Percentiles rank a stretch among this genome's conserved stretches.
Conservation (phyloP, 1,284 basidiomycete genomes). For the Tylopilus sp. region DNA sequence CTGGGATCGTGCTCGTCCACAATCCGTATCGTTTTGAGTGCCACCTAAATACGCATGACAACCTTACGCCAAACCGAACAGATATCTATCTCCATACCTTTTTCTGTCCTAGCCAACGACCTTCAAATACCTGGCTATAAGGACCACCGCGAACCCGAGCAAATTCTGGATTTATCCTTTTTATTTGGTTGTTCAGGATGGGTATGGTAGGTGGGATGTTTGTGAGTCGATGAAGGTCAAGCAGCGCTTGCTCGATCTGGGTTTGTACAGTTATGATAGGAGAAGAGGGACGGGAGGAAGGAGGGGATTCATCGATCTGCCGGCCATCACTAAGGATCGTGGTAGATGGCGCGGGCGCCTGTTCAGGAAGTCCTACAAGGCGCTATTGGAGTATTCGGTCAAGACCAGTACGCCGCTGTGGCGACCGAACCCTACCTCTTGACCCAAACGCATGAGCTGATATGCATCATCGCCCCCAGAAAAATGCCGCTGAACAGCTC, state of each 20-base stretch:
- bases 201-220: conserved; percentile 50
- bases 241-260: conserved; percentile 41
- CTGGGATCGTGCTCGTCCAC: conserved; percentile 41
- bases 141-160: conserved; percentile 40
- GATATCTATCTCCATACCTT: conserved; percentile 32
- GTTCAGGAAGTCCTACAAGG: conserved; percentile 25
- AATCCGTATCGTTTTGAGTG: conserved; percentile 49
- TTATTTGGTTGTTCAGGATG: conserved; percentile 47
- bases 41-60: conserved; percentile 39
- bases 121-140: conserved; percentile 50
- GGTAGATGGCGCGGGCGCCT: not conserved
- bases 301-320: conserved; percentile 25
- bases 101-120: conserved; percentile 48
- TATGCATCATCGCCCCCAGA: conserved; percentile 41
- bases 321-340: conserved; percentile 21
- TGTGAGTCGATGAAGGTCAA: conserved; percentile 45
- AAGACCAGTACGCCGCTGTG: not conserved
- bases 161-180: conserved; percentile 32
- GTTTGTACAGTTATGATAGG: conserved; percentile 36
- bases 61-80: not conserved
- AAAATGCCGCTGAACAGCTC: conserved; percentile 37
- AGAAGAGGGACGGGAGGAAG: conserved; percentile 21
- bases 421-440: conserved; percentile 35
- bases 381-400: conserved; percentile 25
- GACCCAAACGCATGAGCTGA: conserved; percentile 49